A percentile compares a stretch with the other conserved stretches of the same genome.
These are phyloP conservation scores for Didymellaceae sp. DNA, from an alignment of 2,329 filamentous ascomycete genomes.

Conservation along the genomic window DNA sequence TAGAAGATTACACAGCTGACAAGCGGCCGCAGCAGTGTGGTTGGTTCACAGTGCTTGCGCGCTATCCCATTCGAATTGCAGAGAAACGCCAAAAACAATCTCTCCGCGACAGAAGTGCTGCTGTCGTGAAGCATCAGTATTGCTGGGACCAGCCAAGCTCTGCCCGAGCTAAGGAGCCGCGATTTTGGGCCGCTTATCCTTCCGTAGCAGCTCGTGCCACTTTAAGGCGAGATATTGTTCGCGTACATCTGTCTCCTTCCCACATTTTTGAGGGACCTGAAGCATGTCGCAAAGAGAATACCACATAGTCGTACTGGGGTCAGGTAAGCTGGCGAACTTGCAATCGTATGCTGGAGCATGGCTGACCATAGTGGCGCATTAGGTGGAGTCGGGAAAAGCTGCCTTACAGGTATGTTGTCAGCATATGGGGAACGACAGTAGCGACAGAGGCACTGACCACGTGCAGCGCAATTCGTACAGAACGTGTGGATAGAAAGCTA, in stretches of 20 bases:
- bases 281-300: conserved; percentile 52
- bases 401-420: conserved; percentile 74
- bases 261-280: conserved; percentile 20
- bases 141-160: conserved; percentile 27
- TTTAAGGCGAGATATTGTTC: conserved; percentile 26
- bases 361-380: conserved; percentile 41
- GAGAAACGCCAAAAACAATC: conserved; percentile 25
- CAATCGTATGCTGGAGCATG: conserved; percentile 22
- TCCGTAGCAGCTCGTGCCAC: conserved; percentile 40
- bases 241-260: conserved; percentile 16
- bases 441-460: conserved; percentile 22
- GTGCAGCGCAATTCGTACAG: conserved; percentile 82
- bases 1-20: conserved; percentile 36
- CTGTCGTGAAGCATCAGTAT: conserved; percentile 23
- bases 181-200: conserved; percentile 40
- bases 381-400: conserved; percentile 93
- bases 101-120: conserved; percentile 27
- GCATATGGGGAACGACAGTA: not conserved
- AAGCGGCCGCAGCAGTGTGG: conserved; percentile 35
- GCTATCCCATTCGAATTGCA: conserved; percentile 29
- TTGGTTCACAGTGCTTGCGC: conserved; percentile 33
- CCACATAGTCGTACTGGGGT: conserved; percentile 53
- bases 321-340: conserved; percentile 41
- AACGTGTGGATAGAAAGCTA: conserved; percentile 89
- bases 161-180: conserved; percentile 32